phyloP scores from a whole-genome alignment of 2,329 filamentous ascomycete genomes.

The Colletotrichum sp. region DNA sequence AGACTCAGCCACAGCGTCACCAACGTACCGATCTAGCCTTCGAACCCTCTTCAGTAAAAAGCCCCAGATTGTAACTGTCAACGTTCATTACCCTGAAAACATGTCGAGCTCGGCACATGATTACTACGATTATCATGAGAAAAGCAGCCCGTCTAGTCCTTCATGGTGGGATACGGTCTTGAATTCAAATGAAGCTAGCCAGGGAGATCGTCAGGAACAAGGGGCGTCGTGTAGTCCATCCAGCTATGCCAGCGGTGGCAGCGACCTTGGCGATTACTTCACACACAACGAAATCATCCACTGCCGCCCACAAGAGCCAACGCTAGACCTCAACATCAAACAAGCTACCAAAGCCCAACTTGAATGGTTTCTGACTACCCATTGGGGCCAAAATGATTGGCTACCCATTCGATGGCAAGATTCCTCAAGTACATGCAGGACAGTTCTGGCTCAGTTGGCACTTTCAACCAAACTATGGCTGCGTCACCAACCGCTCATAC shows the following conservation, averaged over 20 bases:
- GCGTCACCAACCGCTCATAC: neutral
- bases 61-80: neutral
- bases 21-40: neutral
- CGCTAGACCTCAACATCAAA: neutral
- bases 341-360: neutral
- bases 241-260: neutral
- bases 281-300: neutral
- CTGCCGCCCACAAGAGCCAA: neutral
- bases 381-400: neutral
- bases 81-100: neutral
- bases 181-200: neutral
- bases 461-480: neutral
- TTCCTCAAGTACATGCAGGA: neutral
- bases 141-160: neutral
- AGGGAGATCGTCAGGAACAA: neutral
- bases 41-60: neutral
- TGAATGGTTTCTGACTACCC: neutral
- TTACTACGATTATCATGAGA: neutral
- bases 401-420: neutral
- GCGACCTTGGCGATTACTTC: neutral
- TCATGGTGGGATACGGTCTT: neutral
- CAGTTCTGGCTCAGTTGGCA: neutral
- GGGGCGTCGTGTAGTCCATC: neutral
- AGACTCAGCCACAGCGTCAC: neutral
- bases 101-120: neutral